Base-by-base conservation (phyloP, 768 basidiomycete genomes). In the Brasilioporus rufonigricans region DNA sequence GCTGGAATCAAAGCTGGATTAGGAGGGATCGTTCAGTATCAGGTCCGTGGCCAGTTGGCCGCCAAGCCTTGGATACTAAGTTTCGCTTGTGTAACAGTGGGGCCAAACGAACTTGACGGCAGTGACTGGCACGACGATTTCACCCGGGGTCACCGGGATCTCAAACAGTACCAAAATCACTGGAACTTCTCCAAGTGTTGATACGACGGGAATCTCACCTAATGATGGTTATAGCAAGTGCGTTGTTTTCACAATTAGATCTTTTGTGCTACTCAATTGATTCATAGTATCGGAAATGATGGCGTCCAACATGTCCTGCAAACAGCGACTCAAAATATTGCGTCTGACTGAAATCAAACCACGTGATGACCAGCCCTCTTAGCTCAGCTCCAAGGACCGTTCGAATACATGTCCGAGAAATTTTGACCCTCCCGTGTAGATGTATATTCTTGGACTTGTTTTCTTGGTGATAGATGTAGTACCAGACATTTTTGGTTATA, bases 221-320 rank as follows among this genome's bases (percentile, higher is more conserved):
- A 82, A 84, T 52, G 86, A 87, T 68, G 86, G 86, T 65, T 87
- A 87, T 62, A 73, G 75, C 35, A 73, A 48, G 71, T 72, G 39
- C 38, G 72, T 21, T 46, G 53, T 57, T 49, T 23, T 36, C 33
- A 14, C 45, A n/a, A 49, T 21, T 6, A 33, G n/a, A 24, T 12
- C 7, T 48, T 38, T 7, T 23, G 13, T 32, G 45, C 21, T 27
- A 39, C 53, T 59, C 21, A 64, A 18, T 36, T 53, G 35, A 27
- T 63, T 48, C 36, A 32, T 51, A 76, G 76, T 12, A 64, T 50
- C 14, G 58, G 60, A 29, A 67, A 68, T 21, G 49, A 73, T 56
- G 61, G 53, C 26, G 64, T 71, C 46, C 65, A 76, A 44, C 60
- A 67, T 50, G 65, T 65, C 4, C 59, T 76, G 41, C 55, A 65